Percentiles rank a stretch among this genome's conserved stretches.
Evolutionary conservation across 2,329 filamentous ascomycete species (phyloP).

Genomic region (Paraphoma chrysanthemicola): DNA sequence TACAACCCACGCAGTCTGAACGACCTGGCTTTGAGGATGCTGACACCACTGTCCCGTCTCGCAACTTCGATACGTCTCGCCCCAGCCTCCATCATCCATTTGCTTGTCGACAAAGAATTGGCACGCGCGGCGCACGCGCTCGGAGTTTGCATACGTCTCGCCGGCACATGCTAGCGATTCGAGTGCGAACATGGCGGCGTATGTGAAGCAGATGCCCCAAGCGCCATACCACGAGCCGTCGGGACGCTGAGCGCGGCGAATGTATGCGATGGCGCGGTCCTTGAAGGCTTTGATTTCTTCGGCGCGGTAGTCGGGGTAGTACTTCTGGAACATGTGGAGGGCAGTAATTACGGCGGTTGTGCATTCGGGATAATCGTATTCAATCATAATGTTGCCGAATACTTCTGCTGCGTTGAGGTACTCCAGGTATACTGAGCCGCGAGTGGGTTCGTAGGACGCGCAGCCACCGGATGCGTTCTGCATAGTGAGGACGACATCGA

Average conservation of each 20-base stretch:
- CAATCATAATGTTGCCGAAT: conserved; percentile 96
- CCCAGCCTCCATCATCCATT: conserved; percentile 91
- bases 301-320: conserved; percentile 81
- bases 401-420: conserved; percentile 94
- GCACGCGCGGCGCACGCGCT: conserved; percentile 75
- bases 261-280: conserved; percentile 77
- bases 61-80: conserved; percentile 88
- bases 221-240: conserved; percentile 98
- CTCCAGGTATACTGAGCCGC: conserved; percentile 80
- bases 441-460: conserved; percentile 85
- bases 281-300: conserved; percentile 79
- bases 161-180: conserved; percentile 84
- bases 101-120: conserved; percentile 87
- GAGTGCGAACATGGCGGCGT: conserved; percentile 94
- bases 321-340: conserved; percentile 78
- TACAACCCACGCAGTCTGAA: conserved; percentile 91
- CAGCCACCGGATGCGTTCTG: conserved; percentile 88
- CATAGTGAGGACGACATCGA: conserved; percentile 90
- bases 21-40: conserved; percentile 83
- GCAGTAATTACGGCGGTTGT: conserved; percentile 94
- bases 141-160: conserved; percentile 79
- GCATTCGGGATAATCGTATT: conserved; percentile 98
- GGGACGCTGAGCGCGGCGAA: conserved; percentile 75
- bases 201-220: conserved; percentile 98
- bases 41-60: conserved; percentile 78